Percentiles rank a stretch among this genome's conserved stretches.
Conservation (phyloP, 176 grass and related monocot species). For the Musa itinerans region DNA sequence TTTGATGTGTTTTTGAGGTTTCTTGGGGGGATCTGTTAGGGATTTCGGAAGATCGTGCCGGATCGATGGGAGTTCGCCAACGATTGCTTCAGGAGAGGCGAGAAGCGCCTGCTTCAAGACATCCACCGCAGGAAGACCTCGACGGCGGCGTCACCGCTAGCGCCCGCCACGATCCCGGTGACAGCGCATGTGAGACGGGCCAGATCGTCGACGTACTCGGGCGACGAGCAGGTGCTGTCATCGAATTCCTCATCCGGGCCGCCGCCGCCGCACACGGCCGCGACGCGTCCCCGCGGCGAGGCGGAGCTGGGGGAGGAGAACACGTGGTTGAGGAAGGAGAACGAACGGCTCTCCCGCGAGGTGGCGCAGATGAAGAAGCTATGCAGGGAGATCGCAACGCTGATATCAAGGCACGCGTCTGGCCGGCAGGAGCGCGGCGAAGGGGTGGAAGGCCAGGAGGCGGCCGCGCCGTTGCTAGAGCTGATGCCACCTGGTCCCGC, state of each 20-base stretch:
- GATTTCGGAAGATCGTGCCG: constrained; percentile 11
- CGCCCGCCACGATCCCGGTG: not conserved
- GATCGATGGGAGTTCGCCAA: constrained; percentile 23
- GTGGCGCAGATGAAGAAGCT: constrained; percentile 6
- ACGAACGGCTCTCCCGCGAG: constrained; percentile 8
- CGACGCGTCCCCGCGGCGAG: no score
- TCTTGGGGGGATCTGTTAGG: not conserved
- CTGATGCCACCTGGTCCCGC: not conserved
- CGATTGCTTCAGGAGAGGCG: constrained; percentile 14
- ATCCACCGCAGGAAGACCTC: constrained; percentile 10
- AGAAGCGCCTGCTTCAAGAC: constrained; percentile 9
- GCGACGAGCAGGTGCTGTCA: constrained; percentile 11
- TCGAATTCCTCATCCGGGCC: constrained; percentile 9
- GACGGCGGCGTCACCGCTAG: not conserved
- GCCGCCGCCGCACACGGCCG: not conserved
- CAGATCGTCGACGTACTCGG: not conserved
- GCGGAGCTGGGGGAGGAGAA: constrained; percentile 11
- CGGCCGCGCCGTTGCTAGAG: not conserved
- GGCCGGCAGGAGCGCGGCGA: not conserved
- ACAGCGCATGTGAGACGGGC: not conserved
- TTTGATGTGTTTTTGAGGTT: not conserved
- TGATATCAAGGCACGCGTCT: not conserved
- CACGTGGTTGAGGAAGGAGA: constrained; percentile 12
- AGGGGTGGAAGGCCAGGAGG: not conserved
- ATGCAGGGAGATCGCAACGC: not conserved